Conservation (phyloP, 306 rosid species). For the Malus orientalis region DNA sequence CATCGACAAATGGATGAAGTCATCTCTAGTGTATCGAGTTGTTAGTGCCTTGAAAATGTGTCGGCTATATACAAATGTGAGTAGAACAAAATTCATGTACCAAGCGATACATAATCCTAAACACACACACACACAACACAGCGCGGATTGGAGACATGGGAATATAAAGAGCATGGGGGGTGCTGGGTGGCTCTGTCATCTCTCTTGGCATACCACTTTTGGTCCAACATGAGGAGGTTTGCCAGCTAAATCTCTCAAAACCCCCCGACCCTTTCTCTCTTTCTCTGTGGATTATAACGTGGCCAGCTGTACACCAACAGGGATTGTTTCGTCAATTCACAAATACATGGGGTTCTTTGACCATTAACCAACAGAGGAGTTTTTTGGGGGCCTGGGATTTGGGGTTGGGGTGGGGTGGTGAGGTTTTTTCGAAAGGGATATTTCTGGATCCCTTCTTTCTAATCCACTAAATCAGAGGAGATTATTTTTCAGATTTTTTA, state of each 20-base stretch:
- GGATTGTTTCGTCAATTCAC: constrained; percentile 6
- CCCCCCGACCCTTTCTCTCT: neutral
- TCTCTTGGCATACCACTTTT: neutral
- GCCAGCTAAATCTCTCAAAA: constrained; percentile 4
- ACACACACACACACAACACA: too few species aligned
- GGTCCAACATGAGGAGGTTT: constrained; percentile 15
- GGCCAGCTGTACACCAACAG: constrained; percentile 39
- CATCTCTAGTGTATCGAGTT: too few species aligned
- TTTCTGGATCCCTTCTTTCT: rapidly evolving
- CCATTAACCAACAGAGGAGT: constrained; percentile 11
- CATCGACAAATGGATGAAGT: too few species aligned
- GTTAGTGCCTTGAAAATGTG: too few species aligned
- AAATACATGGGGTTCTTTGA: neutral
- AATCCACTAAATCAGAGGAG: too few species aligned
- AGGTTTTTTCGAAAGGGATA: too few species aligned
- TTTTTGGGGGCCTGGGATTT: neutral
- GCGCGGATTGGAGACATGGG: neutral
- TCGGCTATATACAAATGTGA: too few species aligned
- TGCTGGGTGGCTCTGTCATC: neutral
- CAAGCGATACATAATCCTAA: too few species aligned
- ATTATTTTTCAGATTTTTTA: too few species aligned
- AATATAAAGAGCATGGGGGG: neutral
- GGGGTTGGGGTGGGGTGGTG: too few species aligned
- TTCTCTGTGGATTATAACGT: constrained; percentile 27
- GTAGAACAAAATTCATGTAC: neutral